Evolutionary conservation across 2,329 filamentous ascomycete species (phyloP), one percentile per base, ranked within the genome.

Genomic region (Aspergillus uvarum): DNA sequence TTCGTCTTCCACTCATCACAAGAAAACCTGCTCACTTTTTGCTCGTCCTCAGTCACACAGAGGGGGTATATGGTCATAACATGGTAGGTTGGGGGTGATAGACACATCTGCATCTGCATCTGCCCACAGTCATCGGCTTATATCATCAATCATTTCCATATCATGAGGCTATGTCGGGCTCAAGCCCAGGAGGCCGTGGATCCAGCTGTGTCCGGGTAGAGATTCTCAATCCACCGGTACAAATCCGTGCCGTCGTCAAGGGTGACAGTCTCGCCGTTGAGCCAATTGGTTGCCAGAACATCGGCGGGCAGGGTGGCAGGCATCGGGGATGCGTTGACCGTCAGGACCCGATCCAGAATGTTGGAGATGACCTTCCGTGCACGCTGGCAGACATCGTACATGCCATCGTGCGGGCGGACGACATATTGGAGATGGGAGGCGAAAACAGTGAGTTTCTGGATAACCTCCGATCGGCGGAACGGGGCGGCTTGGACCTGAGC

Each of bases 401-500:
- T 69, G 4, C 64, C 66, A 16, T 70, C 68, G 29, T 69, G 50
- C 7, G 60, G 62, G 2, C 48, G 58, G 24, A 70, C 61, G 0
- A 67, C 62, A 3, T 61, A 67, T 24, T 67, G 65, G 2, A 71
- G 57, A 38, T 71, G 61, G 8, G 66, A 66, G 1, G 65, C 63
- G 51, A 72, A 71, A 11, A 72, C 57, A 12, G 67, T 70, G 4
- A 72, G 60, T 32, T 67, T 69, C 29, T 73, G 70, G 21, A 72
- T 72, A 8, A 71, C 59, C 21, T 70, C 65, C 1, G 70, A 70
- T 19, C 70, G 67, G 10, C 65, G 67, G 22, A 70, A 65, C 2
- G 7, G 51, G 6, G 24, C 21, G 10, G 48, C 12, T 12, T 29
- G 31, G 6, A 49, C 22, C 49, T 14, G 49, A 7, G 51, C 31